These are phyloP conservation scores for Colletotrichum melonis DNA, from an alignment of 2,329 filamentous ascomycete genomes.

Conservation along the genomic window DNA sequence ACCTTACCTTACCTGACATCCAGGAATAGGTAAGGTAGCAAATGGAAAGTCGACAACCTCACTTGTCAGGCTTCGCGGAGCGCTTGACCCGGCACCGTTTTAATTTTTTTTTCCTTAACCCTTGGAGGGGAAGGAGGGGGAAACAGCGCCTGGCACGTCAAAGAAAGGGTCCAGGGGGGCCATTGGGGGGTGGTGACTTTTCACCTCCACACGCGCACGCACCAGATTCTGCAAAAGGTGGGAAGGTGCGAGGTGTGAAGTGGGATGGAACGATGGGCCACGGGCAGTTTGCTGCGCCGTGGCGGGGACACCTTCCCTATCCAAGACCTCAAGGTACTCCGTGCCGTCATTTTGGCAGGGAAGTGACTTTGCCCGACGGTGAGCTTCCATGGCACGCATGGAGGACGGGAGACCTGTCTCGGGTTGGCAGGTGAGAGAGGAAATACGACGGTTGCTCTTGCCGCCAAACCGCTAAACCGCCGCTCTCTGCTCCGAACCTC, in stretches of 20 bases:
- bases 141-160: constrained; percentile 2
- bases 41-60: neutral
- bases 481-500: constrained; percentile 1
- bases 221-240: constrained; percentile 23
- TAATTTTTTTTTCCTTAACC: neutral
- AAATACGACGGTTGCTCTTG: constrained; percentile 1
- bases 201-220: constrained; percentile 19
- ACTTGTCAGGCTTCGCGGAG: constrained; percentile 10
- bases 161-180: neutral
- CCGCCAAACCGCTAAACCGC: constrained; percentile 28
- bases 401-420: neutral
- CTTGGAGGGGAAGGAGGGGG: constrained; percentile 25
- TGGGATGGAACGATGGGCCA: constrained; percentile 26
- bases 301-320: constrained; percentile 18
- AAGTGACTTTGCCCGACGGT: constrained; percentile 20
- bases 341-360: neutral
- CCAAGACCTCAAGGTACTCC: constrained; percentile 5
- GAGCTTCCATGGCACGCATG: neutral
- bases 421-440: constrained; percentile 22
- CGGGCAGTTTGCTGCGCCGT: constrained; percentile 7
- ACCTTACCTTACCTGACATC: neutral
- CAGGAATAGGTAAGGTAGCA: neutral
- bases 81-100: constrained; percentile 36
- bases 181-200: constrained; percentile 14
- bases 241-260: constrained; percentile 7